Evolutionary conservation across 257 asterid species (phyloP).

Genomic region (Haberlea rhodopensis): DNA sequence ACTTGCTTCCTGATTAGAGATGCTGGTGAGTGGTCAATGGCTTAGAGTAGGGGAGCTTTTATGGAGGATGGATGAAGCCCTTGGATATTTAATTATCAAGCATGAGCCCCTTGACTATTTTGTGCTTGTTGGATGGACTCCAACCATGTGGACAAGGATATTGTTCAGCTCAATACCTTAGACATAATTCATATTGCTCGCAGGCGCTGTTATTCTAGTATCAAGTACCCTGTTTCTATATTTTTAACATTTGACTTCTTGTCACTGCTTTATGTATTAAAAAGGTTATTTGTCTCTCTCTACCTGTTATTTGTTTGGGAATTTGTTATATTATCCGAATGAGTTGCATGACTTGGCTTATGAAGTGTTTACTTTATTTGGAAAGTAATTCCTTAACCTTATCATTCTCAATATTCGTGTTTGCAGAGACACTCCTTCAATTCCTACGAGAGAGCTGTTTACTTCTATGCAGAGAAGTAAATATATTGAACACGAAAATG

Average conservation of each 20-base stretch:
- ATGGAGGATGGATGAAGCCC: constrained; percentile 4
- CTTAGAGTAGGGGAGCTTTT: neutral
- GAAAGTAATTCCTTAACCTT: constrained; percentile 13
- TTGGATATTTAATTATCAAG: neutral
- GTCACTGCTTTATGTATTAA: neutral
- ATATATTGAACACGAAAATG: constrained; percentile 55
- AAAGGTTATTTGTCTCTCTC: neutral
- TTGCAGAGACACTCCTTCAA: constrained; percentile 53
- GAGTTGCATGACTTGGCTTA: constrained; percentile 12
- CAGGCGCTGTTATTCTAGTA: constrained; percentile 17
- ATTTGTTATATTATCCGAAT: constrained; percentile 19
- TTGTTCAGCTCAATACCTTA: neutral
- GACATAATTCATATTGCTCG: neutral
- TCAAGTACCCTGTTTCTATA: neutral
- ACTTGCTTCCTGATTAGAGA: neutral
- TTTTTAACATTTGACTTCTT: constrained; percentile 15
- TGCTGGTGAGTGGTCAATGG: neutral
- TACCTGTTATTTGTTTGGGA: neutral
- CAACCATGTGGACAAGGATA: neutral
- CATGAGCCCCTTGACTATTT: constrained; percentile 6
- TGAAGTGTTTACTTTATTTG: constrained; percentile 13
- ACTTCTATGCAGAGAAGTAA: constrained; percentile 52
- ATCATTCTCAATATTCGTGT: constrained; percentile 16
- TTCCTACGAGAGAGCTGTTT: constrained; percentile 64
- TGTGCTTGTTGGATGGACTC: neutral